Base-by-base conservation (phyloP, 768 basidiomycete genomes). In the Psilocybe sp. region DNA sequence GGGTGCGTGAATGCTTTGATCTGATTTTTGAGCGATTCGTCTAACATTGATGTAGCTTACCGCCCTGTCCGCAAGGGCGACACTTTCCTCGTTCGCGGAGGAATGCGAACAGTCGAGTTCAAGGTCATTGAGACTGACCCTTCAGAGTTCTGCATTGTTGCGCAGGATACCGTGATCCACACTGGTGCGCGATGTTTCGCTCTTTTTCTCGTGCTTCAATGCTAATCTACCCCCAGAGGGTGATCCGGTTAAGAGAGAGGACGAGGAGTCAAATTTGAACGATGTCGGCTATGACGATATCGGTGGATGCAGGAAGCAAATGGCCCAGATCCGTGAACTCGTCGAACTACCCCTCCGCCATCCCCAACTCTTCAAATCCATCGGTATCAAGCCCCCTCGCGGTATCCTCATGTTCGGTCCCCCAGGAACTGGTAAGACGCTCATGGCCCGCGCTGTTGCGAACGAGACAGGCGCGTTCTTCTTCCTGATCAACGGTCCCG, bases 401-500 rank as follows among this genome's bases (percentile, higher is more conserved):
- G 96, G 96, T 80, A 95, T 99, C 63, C 86, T 99, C 58, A 89
- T 99, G 92, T 99, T 82, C 64, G 96, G 96, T 49, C 96, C 96
- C 56, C 96, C 96, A 32, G 97, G 97, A 78, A 98, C 96, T 16
- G 97, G 97, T 79, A 99, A 98, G 76, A 98, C 97, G 5, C 82
- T 99, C 58, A 99, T 99, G 96, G 97, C 97, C 45, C 87, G 97
- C 60, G 97, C 97, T 6, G 97, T 99, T 41, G 97, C 97, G 56
- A 99, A 99, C 67, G 97, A 99, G 72, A 99, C 97, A 20, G 97
- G 97, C 44, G 97, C 97, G 13, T 99, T 99, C 83, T 99, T 99
- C 82, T 99, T 99, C 86, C 75, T 98, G 44, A 99, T 99, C 74
- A 99, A 98, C 64, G 97, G 97, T 47, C 97, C 97, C 45, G 97